phyloP scores from a whole-genome alignment of 106 monocot species.

The Posidonia australis region DNA sequence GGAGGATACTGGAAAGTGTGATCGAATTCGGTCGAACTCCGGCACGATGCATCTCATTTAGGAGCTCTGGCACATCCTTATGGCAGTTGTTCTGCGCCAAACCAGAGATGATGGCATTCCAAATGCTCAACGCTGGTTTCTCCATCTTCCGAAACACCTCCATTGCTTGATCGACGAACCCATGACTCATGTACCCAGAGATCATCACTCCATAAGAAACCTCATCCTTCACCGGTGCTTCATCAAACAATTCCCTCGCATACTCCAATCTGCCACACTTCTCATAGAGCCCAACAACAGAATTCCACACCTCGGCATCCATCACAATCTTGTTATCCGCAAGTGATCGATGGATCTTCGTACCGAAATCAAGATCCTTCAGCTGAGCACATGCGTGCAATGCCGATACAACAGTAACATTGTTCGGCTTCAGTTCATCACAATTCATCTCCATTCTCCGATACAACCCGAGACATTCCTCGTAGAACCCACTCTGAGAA shows the following conservation, averaged over 20 bases:
- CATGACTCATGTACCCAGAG: conserved; percentile 12
- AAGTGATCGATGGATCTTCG: conserved; percentile 1
- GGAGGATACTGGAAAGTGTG: conserved; percentile 11
- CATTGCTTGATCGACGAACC: conserved; percentile 6
- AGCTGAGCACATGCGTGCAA: conserved; percentile 17
- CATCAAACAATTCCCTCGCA: conserved; percentile 14
- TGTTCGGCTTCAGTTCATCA: conserved; percentile 11
- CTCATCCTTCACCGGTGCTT: conserved; percentile 8
- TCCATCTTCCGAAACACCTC: conserved; percentile 6
- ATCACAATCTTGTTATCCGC: neutral
- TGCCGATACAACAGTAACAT: conserved; percentile 13
- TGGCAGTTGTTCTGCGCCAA: conserved; percentile 12
- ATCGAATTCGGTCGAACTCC: conserved; percentile 12
- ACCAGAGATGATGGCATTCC: conserved; percentile 20
- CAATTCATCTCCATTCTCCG: conserved; percentile 4
- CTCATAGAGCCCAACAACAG: conserved; percentile 9
- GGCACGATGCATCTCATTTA: conserved; percentile 3
- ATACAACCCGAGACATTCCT: conserved; percentile 13
- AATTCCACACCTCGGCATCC: conserved; percentile 10
- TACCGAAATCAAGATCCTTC: conserved; percentile 14
- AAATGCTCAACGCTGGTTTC: conserved; percentile 5
- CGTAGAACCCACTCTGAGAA: conserved; percentile 9
- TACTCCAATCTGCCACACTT: conserved; percentile 14
- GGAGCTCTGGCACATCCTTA: neutral
- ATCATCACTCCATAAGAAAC: conserved; percentile 17